A percentile compares a stretch with the other conserved stretches of the same genome.
Evolutionary conservation across 2,329 filamentous ascomycete genomes (phyloP).

Genomic region (Blastomyces silverae): DNA sequence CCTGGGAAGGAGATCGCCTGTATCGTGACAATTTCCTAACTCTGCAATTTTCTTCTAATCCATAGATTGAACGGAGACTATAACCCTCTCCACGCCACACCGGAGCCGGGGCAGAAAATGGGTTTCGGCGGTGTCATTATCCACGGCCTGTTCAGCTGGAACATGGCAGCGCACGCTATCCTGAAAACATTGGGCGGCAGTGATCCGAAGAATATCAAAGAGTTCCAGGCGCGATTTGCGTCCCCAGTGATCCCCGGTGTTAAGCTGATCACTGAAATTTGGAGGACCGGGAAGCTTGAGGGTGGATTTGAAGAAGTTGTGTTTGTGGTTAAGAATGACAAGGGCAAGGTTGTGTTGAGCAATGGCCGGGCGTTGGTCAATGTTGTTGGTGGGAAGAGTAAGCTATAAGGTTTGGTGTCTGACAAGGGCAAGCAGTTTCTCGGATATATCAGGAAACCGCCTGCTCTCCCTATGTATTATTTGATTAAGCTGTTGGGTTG

Average conservation of each 20-base stretch:
- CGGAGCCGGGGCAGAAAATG: conserved; percentile 79
- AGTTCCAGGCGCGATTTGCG: conserved; percentile 84
- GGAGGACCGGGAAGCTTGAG: conserved; percentile 60
- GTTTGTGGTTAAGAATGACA: conserved; percentile 69
- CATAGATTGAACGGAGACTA: conserved; percentile 81
- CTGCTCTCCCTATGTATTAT: too few relatives aligned
- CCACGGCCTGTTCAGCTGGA: conserved; percentile 85
- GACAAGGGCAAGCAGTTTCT: too few relatives aligned
- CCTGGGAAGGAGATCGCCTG: neutral
- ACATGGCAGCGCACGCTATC: conserved; percentile 66
- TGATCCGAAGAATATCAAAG: conserved; percentile 72
- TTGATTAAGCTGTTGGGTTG: too few relatives aligned
- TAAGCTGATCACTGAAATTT: conserved; percentile 72
- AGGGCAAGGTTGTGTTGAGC: conserved; percentile 76
- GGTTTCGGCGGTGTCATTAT: conserved; percentile 85
- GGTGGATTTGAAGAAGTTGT: conserved; percentile 73
- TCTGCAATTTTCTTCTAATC: neutral
- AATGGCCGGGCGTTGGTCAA: conserved; percentile 78
- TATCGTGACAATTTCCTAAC: conserved; percentile 2
- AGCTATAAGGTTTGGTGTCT: conserved; percentile 46
- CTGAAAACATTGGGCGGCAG: conserved; percentile 66
- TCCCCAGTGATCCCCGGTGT: conserved; percentile 77
- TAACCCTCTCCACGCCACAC: conserved; percentile 84
- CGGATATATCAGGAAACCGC: too few relatives aligned
- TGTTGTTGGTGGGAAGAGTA: conserved; percentile 55